These are phyloP conservation scores for Botrytis deweyae DNA, from an alignment of 2,329 filamentous ascomycete species.

Conservation along the genomic window DNA sequence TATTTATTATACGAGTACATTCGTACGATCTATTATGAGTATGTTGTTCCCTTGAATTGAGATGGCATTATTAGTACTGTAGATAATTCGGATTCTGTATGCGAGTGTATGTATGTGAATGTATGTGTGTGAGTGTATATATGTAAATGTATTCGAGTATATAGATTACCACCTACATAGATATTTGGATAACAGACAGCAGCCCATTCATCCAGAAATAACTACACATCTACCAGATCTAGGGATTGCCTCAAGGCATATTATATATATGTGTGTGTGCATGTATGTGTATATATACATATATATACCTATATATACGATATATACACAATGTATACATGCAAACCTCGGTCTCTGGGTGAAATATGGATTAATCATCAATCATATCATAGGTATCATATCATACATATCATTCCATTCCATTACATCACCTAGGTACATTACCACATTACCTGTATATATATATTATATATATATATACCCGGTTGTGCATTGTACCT, in stretches of 20 bases:
- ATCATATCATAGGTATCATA: background rate
- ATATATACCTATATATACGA: too few relatives aligned
- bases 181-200: background rate
- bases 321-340: too few relatives aligned
- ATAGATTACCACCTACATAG: too few relatives aligned
- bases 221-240: background rate
- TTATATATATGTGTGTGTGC: background rate
- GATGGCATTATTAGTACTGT: background rate
- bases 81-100: background rate
- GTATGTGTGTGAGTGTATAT: too few relatives aligned
- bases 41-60: background rate
- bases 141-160: too few relatives aligned
- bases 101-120: too few relatives aligned
- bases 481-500: background rate
- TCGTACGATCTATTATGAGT: too few relatives aligned
- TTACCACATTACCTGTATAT: background rate
- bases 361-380: background rate
- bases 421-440: background rate
- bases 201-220: background rate
- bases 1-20: background rate
- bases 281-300: too few relatives aligned
- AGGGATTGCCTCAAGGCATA: background rate
- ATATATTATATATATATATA: background rate
- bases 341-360: background rate
- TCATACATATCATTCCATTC: background rate